These are phyloP conservation scores for Gnaphalium uliginosum DNA, from an alignment of 129 eudicot species.

Conservation along the genomic window DNA sequence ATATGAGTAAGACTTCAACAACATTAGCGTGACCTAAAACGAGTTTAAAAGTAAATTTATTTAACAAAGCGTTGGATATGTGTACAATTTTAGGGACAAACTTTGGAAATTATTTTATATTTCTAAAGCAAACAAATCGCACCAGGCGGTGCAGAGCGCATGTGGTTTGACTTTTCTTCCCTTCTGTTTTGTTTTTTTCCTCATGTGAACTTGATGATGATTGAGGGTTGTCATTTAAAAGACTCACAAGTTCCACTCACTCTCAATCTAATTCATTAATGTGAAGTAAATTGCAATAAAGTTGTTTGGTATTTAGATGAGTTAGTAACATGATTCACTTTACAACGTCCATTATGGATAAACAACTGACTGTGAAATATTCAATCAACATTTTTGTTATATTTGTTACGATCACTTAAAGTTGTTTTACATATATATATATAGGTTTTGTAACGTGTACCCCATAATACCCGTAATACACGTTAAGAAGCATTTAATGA, in stretches of 20 bases:
- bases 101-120: not conserved
- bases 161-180: not conserved
- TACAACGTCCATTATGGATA: too few species aligned
- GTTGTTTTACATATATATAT: too few species aligned
- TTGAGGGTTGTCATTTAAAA: not conserved
- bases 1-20: not conserved
- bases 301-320: not conserved
- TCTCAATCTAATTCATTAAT: not conserved
- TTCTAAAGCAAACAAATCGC: not conserved
- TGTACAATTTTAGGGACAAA: not conserved
- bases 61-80: not conserved
- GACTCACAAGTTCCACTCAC: not conserved
- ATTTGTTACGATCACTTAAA: too few species aligned
- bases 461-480: too few species aligned
- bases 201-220: constrained; percentile 1
- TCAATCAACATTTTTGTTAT: too few species aligned
- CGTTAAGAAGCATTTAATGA: too few species aligned
- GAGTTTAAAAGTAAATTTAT: not conserved
- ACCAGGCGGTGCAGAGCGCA: constrained; percentile 1
- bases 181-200: not conserved
- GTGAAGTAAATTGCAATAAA: not conserved
- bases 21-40: not conserved
- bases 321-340: too few species aligned
- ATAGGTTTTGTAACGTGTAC: too few species aligned
- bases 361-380: too few species aligned